Conservation (phyloP, 768 basidiomycete species). For the Leucocoprinus leucothites region DNA sequence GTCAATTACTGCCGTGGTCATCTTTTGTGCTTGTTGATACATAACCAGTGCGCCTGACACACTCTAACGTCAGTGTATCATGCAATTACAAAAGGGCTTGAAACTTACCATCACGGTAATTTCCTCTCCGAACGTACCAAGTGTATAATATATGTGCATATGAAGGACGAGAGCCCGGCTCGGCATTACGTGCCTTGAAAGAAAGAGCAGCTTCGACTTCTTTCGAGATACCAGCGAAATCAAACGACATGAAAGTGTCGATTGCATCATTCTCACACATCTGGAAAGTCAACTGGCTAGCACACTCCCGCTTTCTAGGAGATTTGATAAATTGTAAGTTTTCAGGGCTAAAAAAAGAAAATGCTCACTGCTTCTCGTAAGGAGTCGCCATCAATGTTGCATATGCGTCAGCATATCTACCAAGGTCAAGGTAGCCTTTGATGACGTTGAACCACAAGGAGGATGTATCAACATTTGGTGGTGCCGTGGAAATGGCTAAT, state of each 20-base stretch:
- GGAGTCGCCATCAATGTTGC: conserved; percentile 70
- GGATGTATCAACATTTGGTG: conserved; percentile 48
- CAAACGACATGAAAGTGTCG: conserved; percentile 72
- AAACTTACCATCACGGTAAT: conserved; percentile 85
- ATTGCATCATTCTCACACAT: conserved; percentile 92
- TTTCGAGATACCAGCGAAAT: conserved; percentile 79
- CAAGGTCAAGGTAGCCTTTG: conserved; percentile 69
- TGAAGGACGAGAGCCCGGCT: conserved; percentile 80
- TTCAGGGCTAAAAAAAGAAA: conserved; percentile 4
- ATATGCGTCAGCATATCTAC: conserved; percentile 86
- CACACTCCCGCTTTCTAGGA: conserved; percentile 75
- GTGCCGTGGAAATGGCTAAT: conserved; percentile 73
- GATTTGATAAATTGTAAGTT: conserved; percentile 10
- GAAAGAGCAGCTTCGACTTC: conserved; percentile 87
- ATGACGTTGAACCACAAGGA: conserved; percentile 81
- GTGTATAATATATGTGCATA: conserved; percentile 93
- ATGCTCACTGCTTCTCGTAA: conserved; percentile 73
- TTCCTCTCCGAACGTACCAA: conserved; percentile 85
- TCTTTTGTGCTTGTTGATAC: conserved; percentile 87
- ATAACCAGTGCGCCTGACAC: conserved; percentile 80
- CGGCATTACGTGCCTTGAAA: conserved; percentile 92
- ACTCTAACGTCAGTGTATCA: conserved; percentile 9
- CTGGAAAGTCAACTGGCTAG: conserved; percentile 78
- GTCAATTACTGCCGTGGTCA: conserved; percentile 54
- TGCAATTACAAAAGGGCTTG: conserved; percentile 3